These are phyloP conservation scores for Nitzschia inconspicua DNA, from an alignment of 108 stramenopile species.

Conservation along the genomic window DNA sequence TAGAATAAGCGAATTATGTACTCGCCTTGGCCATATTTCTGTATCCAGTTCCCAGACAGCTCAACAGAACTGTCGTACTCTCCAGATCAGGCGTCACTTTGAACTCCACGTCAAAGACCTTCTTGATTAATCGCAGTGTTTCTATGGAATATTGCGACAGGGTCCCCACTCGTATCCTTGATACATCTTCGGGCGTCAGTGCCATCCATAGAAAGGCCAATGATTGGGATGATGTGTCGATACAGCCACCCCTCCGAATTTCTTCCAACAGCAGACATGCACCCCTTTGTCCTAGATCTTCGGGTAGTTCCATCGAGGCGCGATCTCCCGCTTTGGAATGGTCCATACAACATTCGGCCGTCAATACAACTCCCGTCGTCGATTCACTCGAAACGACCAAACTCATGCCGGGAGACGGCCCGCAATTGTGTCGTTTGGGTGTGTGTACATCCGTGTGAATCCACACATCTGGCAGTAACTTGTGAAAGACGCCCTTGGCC, in stretches of 20 bases:
- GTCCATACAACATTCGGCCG: slow-evolving; percentile 78
- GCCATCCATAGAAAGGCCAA: slow-evolving; percentile 94
- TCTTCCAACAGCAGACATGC: slow-evolving; percentile 89
- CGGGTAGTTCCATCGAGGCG: slow-evolving; percentile 67
- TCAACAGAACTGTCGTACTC: slow-evolving; percentile 70
- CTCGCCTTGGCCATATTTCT: slow-evolving; percentile 84
- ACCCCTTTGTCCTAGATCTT: slow-evolving; percentile 88
- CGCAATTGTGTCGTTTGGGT: slow-evolving; percentile 59
- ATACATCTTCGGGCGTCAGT: slow-evolving; percentile 95
- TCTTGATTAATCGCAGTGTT: slow-evolving; percentile 77
- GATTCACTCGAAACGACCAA: slow-evolving; percentile 84
- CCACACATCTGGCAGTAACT: slow-evolving; percentile 92
- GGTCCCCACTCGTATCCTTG: slow-evolving; percentile 77
- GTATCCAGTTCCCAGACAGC: slow-evolving; percentile 87
- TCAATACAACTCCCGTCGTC: slow-evolving; percentile 81
- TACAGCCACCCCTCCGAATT: slow-evolving; percentile 89
- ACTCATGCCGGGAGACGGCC: slow-evolving; percentile 82
- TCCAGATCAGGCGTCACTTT: slow-evolving; percentile 72
- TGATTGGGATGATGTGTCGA: slow-evolving; percentile 87
- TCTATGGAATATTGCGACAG: slow-evolving; percentile 75
- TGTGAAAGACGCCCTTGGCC: slow-evolving; percentile 88
- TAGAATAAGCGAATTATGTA: slow-evolving; percentile 59
- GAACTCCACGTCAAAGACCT: slow-evolving; percentile 84
- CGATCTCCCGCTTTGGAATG: slow-evolving; percentile 7
- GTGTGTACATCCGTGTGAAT: slow-evolving; percentile 93